Conservation (phyloP, 2,329 filamentous ascomycete species). For the Phoma sp. region DNA sequence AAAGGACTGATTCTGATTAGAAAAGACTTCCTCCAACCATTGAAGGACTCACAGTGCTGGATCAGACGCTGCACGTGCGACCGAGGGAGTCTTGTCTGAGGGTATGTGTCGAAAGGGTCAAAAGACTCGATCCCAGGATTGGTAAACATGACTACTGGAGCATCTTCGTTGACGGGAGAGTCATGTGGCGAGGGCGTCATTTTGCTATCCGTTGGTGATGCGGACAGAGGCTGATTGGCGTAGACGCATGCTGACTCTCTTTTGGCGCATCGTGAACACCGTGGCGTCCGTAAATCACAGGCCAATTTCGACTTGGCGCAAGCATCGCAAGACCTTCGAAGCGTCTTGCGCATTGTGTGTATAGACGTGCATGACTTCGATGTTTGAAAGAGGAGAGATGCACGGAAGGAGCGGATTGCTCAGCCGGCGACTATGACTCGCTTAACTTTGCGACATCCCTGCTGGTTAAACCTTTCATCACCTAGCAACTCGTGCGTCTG, state of each 20-base stretch:
- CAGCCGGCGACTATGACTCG: slow-evolving; percentile 11
- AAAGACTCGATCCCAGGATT: slow-evolving; percentile 45
- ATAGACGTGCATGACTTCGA: slow-evolving; percentile 12
- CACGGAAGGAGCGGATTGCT: slow-evolving; percentile 11
- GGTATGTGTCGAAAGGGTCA: slow-evolving; percentile 65
- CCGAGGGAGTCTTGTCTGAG: slow-evolving; percentile 59
- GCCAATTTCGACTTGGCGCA: slow-evolving; percentile 64
- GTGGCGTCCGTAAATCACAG: slow-evolving; percentile 62
- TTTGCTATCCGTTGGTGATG: slow-evolving; percentile 29
- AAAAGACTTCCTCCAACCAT: neutral
- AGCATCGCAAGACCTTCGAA: slow-evolving; percentile 63
- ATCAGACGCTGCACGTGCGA: slow-evolving; percentile 62
- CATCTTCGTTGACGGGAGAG: neutral
- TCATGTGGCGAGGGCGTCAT: neutral
- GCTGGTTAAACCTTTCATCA: neutral
- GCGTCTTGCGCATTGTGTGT: slow-evolving; percentile 59
- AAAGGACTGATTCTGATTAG: slow-evolving; percentile 54
- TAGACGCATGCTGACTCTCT: slow-evolving; percentile 58
- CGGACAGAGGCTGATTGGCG: slow-evolving; percentile 59
- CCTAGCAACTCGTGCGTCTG: no score
- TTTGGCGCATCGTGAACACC: slow-evolving; percentile 62
- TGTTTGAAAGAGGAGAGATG: neutral
- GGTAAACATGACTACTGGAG: slow-evolving; percentile 22
- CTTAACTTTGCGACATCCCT: slow-evolving; percentile 13
- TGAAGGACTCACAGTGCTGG: slow-evolving; percentile 56